Percentiles rank a stretch among this genome's conserved stretches.
Conservation (phyloP, 2,329 filamentous ascomycete genomes). For the Celoporthe dispersa region DNA sequence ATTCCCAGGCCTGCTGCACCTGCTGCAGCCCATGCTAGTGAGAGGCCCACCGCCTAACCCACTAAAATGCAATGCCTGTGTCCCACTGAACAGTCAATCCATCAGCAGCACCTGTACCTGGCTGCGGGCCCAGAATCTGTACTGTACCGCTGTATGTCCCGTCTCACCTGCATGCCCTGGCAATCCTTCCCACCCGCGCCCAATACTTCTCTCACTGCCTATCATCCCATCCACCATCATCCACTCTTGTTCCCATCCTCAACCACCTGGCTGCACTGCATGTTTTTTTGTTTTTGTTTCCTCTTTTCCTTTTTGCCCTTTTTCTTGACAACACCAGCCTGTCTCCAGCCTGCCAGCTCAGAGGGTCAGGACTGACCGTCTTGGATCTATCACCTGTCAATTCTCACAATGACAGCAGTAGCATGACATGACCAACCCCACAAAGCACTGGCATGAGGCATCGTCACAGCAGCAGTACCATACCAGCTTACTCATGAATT, state of each 20-base stretch:
- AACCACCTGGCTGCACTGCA: background rate
- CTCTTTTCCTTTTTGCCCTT: no score
- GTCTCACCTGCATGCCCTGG: background rate
- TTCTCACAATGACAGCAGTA: constrained; percentile 2
- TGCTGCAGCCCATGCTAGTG: background rate
- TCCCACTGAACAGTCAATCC: background rate
- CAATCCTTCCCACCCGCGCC: background rate
- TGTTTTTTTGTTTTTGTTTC: no score
- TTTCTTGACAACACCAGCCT: background rate
- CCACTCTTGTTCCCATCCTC: background rate
- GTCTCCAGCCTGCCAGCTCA: constrained; percentile 7
- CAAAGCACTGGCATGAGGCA: constrained; percentile 18
- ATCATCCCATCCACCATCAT: background rate
- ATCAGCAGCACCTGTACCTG: constrained; percentile 1
- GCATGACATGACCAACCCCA: constrained; percentile 13
- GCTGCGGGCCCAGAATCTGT: background rate
- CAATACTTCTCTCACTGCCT: background rate
- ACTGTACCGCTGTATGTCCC: background rate
- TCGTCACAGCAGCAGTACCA: background rate
- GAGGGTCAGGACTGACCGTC: background rate
- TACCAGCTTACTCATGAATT: constrained; percentile 15
- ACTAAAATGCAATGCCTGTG: background rate
- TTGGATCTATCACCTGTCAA: background rate
- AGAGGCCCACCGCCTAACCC: background rate
- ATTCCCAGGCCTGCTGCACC: background rate